Evolutionary conservation across 257 asterid species (phyloP), one percentile per base, ranked within the genome.

Genomic region (Fraxinus americana): DNA sequence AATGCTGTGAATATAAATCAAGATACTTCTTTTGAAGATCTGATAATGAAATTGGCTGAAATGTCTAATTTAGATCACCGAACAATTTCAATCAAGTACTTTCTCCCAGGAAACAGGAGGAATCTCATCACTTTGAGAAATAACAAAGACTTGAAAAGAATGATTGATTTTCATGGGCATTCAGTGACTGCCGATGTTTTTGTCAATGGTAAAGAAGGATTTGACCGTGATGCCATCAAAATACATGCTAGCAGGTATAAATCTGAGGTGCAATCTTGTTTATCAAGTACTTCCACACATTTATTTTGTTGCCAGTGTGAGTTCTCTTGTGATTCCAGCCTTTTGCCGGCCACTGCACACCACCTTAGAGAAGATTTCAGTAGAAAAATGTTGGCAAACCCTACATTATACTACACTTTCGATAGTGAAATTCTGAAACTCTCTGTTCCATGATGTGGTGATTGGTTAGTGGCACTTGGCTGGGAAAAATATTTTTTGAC

Each of bases 71-170:
- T 94, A 82, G 92, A 94, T 70, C 90, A 84, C 79, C 83, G 72
- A 52, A 87, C 97, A 72, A 84, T 94, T 71, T 84, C 92, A 52
- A 74, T 92, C 83, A 92, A 92, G 91, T 94, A 94, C 79, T 92
- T 94, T 83, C 98, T 94, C 79, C 98, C 97, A 17, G 94, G 96
- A 81, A 94, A 94, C 86, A 90, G 87, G 79, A 88, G 92, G 81
- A 91, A 89, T 83, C 93, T 94, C 61, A 92, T 94, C 80, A 90
- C 88, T 74, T 78, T 92, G 78, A 92, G 89, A 84, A 88, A 86
- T 77, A 97, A 89, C 79, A 92, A 83, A 83, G 98, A 92, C 87
- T 81, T 94, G 73, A 92, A 88, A 78, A 89, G 98, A 88, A 86
- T 94, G 97, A 83, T 92, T 66, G 97, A 86, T 77, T 94, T 87